Percentiles rank a stretch among this genome's conserved stretches.
These are phyloP conservation scores for Murraya koenigii DNA, from an alignment of 345 rosid genomes.

Conservation along the genomic window DNA sequence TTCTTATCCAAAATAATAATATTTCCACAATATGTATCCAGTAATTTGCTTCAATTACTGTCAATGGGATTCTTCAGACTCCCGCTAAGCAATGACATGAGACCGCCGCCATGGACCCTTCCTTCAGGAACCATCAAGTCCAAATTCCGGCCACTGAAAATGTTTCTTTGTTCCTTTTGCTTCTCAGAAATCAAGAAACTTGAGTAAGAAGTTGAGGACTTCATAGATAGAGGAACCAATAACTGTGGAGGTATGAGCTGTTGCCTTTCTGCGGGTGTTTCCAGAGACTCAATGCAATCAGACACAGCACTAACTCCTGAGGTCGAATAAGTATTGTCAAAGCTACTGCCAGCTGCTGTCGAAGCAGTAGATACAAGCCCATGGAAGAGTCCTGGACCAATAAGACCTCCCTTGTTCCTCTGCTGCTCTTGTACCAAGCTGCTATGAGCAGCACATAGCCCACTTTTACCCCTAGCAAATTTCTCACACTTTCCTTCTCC, in stretches of 20 bases:
- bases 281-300: constrained; percentile 63
- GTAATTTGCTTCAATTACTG: constrained; percentile 38
- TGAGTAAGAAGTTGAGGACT: constrained; percentile 47
- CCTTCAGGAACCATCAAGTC: constrained; percentile 82
- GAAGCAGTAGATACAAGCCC: constrained; percentile 77
- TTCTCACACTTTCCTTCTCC: constrained; percentile 81
- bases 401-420: constrained; percentile 51
- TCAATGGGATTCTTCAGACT: constrained; percentile 55
- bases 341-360: constrained; percentile 43
- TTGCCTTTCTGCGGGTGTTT: constrained; percentile 45
- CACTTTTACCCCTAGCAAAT: constrained; percentile 91
- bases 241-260: constrained; percentile 83
- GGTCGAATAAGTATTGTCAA: constrained; percentile 51
- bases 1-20: constrained; percentile 14
- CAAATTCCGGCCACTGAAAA: background rate
- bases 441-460: constrained; percentile 89
- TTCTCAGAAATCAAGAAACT: constrained; percentile 36
- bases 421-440: constrained; percentile 57
- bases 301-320: constrained; percentile 60
- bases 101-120: constrained; percentile 94
- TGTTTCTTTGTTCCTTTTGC: constrained; percentile 33
- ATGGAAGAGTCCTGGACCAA: constrained; percentile 78
- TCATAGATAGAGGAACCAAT: constrained; percentile 89
- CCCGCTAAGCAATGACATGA: constrained; percentile 82
- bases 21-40: background rate